These are phyloP conservation scores for Hygrocybe coccinea DNA, from an alignment of 768 basidiomycete species.

Conservation along the genomic window DNA sequence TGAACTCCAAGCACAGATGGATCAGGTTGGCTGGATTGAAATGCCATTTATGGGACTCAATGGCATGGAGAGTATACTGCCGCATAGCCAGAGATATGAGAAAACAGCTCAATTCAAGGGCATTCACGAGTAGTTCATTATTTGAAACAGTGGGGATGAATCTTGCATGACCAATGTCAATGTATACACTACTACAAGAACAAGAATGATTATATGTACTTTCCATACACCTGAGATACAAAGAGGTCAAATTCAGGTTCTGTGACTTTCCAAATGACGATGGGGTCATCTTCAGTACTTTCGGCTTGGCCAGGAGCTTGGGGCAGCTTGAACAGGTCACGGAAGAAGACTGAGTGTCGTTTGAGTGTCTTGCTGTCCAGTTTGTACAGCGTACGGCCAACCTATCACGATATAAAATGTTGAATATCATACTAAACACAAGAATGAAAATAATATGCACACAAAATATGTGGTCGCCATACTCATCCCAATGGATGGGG, in stretches of 20 bases:
- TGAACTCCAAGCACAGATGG: conserved; percentile 2
- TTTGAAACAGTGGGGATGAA: neutral
- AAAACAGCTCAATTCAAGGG: neutral
- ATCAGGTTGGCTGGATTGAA: neutral
- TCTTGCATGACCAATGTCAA: neutral
- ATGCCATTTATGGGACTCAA: neutral
- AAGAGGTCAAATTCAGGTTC: conserved; percentile 2
- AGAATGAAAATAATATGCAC: neutral
- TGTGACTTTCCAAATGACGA: too few relatives aligned
- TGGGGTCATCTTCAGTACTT: too few relatives aligned
- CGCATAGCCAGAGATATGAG: neutral
- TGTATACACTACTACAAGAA: neutral
- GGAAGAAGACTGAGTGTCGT: neutral
- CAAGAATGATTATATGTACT: neutral
- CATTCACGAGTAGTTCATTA: neutral
- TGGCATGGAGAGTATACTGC: neutral
- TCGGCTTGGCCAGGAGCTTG: too few relatives aligned
- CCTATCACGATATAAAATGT: neutral
- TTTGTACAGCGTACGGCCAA: neutral
- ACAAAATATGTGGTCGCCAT: neutral
- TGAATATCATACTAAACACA: neutral
- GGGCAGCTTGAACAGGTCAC: neutral
- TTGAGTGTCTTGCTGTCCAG: neutral
- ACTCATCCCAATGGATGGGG: neutral
- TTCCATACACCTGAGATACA: conserved; percentile 2